Percentiles rank a stretch among this genome's conserved stretches.
These are phyloP conservation scores for Talaromyces verruculosus DNA, from an alignment of 2,329 filamentous ascomycete genomes.

Conservation along the genomic window DNA sequence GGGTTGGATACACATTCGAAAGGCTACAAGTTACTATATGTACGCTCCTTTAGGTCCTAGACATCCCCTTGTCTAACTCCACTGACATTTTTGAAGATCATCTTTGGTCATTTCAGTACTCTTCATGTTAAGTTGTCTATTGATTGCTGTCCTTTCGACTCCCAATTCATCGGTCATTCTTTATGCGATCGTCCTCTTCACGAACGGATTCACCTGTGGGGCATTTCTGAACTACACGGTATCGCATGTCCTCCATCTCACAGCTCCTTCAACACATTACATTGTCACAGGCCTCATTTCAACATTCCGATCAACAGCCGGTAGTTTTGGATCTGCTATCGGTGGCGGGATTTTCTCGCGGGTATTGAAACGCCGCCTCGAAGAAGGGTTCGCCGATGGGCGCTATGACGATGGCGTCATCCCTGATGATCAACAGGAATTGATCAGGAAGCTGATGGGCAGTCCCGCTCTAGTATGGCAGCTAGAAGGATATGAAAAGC, in stretches of 20 bases:
- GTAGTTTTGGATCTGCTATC: conserved; percentile 76
- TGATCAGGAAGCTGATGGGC: conserved; percentile 58
- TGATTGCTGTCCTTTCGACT: conserved; percentile 58
- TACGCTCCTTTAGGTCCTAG: conserved; percentile 26
- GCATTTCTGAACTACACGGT: conserved; percentile 77
- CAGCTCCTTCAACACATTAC: conserved; percentile 65
- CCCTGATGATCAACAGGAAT: conserved; percentile 39
- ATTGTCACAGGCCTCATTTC: conserved; percentile 73
- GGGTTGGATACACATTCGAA: conserved; percentile 73
- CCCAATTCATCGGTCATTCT: conserved; percentile 51
- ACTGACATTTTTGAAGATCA: conserved; percentile 39
- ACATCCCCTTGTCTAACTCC: background rate
- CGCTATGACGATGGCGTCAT: background rate
- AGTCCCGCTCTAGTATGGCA: conserved; percentile 57
- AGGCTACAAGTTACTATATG: conserved; percentile 70
- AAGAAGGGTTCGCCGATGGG: conserved; percentile 52
- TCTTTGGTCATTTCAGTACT: conserved; percentile 60
- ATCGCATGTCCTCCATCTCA: conserved; percentile 74
- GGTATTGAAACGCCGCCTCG: conserved; percentile 56
- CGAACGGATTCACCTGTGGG: conserved; percentile 72
- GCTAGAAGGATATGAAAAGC: conserved; percentile 51
- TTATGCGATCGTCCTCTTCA: conserved; percentile 63
- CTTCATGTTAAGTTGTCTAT: conserved; percentile 61
- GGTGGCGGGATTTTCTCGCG: conserved; percentile 74
- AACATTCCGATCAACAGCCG: conserved; percentile 63